phyloP scores from a whole-genome alignment of 2,329 filamentous ascomycete species.

The Cladophialophora bantiana region DNA sequence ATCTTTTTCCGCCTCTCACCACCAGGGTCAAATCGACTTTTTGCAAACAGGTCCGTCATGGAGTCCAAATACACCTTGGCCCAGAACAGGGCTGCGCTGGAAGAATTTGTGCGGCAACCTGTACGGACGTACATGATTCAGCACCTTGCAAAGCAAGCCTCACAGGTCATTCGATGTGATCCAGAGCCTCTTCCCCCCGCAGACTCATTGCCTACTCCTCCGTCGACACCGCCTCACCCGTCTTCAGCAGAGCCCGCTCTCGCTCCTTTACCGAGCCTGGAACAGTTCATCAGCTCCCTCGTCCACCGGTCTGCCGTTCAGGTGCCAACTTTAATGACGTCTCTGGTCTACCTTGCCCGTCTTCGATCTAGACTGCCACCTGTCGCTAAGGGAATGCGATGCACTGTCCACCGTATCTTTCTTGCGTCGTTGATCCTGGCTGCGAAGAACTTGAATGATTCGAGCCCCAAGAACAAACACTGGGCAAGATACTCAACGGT shows the following conservation, averaged over 20 bases:
- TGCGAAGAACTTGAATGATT: slow-evolving; percentile 98
- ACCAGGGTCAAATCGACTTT: slow-evolving; percentile 7
- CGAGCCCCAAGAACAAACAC: slow-evolving; percentile 99
- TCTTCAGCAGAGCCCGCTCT: slow-evolving; percentile 45
- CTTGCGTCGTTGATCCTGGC: slow-evolving; percentile 68
- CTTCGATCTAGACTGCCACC: slow-evolving; percentile 86
- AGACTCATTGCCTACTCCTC: slow-evolving; percentile 65
- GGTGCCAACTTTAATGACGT: slow-evolving; percentile 96
- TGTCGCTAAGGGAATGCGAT: slow-evolving; percentile 93
- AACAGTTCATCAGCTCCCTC: slow-evolving; percentile 89
- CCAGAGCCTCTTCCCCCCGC: slow-evolving; percentile 53
- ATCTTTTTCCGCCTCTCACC: slow-evolving; percentile 15
- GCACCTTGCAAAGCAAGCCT: slow-evolving; percentile 55
- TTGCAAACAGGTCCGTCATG: slow-evolving; percentile 32
- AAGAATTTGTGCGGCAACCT: slow-evolving; percentile 56
- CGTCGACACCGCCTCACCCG: slow-evolving; percentile 64
- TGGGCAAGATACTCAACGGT: slow-evolving; percentile 94
- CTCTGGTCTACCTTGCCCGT: slow-evolving; percentile 88
- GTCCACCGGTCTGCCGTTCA: slow-evolving; percentile 95
- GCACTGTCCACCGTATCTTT: slow-evolving; percentile 98
- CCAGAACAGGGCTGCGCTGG: slow-evolving; percentile 54
- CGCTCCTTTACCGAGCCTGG: slow-evolving; percentile 73
- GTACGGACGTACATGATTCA: slow-evolving; percentile 57
- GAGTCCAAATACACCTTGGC: slow-evolving; percentile 34
- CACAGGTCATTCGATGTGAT: slow-evolving; percentile 58